phyloP scores from a whole-genome alignment of 495 filamentous ascomycete species.

The Daldinia loculata region DNA sequence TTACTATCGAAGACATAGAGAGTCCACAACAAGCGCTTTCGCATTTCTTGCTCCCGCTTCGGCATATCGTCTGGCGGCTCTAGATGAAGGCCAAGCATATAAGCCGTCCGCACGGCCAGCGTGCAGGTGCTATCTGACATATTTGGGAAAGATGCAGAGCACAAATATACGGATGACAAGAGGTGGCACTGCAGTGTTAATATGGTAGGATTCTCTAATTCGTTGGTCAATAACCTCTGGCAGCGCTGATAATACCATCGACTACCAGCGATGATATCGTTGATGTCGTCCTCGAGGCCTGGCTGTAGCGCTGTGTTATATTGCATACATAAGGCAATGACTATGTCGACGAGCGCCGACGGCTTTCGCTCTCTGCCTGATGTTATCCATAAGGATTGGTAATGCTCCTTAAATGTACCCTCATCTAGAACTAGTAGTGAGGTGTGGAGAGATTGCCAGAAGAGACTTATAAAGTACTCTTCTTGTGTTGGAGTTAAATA shows the following conservation, averaged over 20 bases:
- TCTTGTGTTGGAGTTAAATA: slow-evolving; percentile 50
- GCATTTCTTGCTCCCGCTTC: slow-evolving; percentile 48
- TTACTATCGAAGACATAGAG: slow-evolving; percentile 58
- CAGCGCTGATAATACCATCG: slow-evolving; percentile 54
- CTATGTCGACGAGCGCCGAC: slow-evolving; percentile 61
- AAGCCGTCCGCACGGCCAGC: slow-evolving; percentile 55
- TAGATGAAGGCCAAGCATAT: slow-evolving; percentile 59
- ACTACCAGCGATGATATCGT: slow-evolving; percentile 54
- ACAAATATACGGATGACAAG: slow-evolving; percentile 56
- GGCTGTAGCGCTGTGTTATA: slow-evolving; percentile 36
- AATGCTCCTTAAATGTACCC: slow-evolving; percentile 55
- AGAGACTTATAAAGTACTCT: slow-evolving; percentile 55
- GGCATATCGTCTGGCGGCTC: slow-evolving; percentile 52
- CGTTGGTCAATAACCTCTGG: slow-evolving; percentile 52
- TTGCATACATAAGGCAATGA: slow-evolving; percentile 64
- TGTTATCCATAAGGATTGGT: slow-evolving; percentile 56
- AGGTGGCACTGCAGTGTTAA: slow-evolving; percentile 61
- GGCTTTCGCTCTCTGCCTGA: slow-evolving; percentile 48
- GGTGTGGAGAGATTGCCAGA: slow-evolving; percentile 57
- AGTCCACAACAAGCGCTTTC: slow-evolving; percentile 60
- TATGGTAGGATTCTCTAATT: slow-evolving; percentile 58
- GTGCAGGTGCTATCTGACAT: slow-evolving; percentile 52
- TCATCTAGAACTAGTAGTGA: slow-evolving; percentile 53
- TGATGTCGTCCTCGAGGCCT: slow-evolving; percentile 24
- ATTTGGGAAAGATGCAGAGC: slow-evolving; percentile 56